Conservation (phyloP, 441 rosid genomes). For the Viola pubescens region DNA sequence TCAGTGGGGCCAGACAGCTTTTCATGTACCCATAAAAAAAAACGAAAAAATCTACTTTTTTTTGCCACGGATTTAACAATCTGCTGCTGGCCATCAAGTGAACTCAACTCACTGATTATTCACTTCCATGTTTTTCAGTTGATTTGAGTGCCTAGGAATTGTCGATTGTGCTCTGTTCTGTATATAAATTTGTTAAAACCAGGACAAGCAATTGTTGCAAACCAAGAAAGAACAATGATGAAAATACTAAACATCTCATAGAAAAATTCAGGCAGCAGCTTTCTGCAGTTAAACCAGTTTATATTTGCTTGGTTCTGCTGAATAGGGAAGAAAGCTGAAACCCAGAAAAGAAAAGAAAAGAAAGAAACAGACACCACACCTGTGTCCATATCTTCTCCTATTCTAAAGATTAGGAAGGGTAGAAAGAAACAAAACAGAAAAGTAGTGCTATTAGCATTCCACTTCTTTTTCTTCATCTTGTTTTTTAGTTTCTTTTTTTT, state of each 20-base stretch:
- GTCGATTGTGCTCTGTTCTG: conserved; percentile 11
- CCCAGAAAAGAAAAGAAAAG: conserved; percentile 4
- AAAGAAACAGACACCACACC: conserved; percentile 16
- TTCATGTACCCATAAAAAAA: too few relatives aligned
- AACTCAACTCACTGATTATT: conserved; percentile 7
- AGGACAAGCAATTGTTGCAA: not conserved
- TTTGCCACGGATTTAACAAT: conserved; percentile 1
- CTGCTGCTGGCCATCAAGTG: not conserved
- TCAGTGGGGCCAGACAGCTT: too few relatives aligned
- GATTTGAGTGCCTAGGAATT: conserved; percentile 7
- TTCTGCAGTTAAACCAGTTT: conserved; percentile 17
- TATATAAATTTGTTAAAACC: not conserved
- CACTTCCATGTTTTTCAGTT: conserved; percentile 14
- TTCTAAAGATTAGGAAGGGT: conserved; percentile 21
- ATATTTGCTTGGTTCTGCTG: conserved; percentile 21
- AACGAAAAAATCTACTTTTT: conserved; percentile 3
- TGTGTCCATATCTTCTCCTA: conserved; percentile 22
- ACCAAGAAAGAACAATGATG: not conserved
- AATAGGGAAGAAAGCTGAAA: conserved; percentile 19
- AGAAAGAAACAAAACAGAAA: conserved; percentile 11
- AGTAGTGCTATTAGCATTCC: conserved; percentile 51
- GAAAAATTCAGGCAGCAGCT: conserved; percentile 24
- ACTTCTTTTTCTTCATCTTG: conserved; percentile 13
- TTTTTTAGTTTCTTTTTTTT: not conserved
- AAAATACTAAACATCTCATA: conserved; percentile 15